Conservation (phyloP, 768 basidiomycete genomes). For the Mycena filopes region DNA sequence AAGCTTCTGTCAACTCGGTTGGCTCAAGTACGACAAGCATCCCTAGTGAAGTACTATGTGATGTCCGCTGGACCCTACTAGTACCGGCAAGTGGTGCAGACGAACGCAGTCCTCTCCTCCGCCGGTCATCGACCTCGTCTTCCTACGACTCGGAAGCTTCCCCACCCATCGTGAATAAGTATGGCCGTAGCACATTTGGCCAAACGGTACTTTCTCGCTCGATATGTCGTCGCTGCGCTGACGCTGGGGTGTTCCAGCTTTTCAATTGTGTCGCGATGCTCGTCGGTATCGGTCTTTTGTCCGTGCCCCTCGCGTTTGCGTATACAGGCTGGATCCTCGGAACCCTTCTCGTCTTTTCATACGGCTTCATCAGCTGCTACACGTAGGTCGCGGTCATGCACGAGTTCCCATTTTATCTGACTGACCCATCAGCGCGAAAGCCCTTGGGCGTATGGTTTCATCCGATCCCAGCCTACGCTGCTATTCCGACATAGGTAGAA, state of each 20-base stretch:
- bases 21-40: too few species aligned
- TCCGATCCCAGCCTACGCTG: conserved; percentile 77
- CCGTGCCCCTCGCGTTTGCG: conserved; percentile 90
- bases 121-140: neutral
- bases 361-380: conserved; percentile 86
- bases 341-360: conserved; percentile 75
- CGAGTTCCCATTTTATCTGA: conserved; percentile 10
- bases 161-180: conserved; percentile 45
- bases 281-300: conserved; percentile 89
- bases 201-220: conserved; percentile 62
- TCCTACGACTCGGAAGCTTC: conserved; percentile 13
- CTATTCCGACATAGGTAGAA: conserved; percentile 90
- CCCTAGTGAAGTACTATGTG: too few species aligned
- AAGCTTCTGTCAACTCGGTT: neutral
- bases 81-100: neutral
- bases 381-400: conserved; percentile 72
- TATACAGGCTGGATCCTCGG: conserved; percentile 92
- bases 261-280: conserved; percentile 91
- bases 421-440: conserved; percentile 74
- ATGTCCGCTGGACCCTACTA: too few species aligned
- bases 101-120: conserved; percentile 18
- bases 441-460: conserved; percentile 81
- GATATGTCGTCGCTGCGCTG: conserved; percentile 10
- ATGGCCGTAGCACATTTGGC: conserved; percentile 75
- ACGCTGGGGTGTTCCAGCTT: conserved; percentile 56